Conservation (phyloP, 176 grass and related monocot genomes). For the Eragrostis nindensis region DNA sequence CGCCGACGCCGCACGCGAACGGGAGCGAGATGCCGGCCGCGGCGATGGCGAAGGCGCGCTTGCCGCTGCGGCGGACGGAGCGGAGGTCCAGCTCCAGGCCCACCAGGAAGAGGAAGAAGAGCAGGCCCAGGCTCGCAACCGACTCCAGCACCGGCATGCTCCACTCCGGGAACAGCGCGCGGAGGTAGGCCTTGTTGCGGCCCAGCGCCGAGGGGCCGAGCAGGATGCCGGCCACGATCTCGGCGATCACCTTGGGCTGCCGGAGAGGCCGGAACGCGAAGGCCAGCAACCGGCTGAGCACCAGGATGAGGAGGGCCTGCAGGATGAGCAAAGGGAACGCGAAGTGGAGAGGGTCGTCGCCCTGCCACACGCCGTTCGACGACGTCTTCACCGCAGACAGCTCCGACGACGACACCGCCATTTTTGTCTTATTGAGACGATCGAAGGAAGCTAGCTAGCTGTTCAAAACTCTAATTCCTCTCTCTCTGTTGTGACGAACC, state of each 20-base stretch:
- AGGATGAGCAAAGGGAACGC: conserved; percentile 76
- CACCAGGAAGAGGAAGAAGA: conserved; percentile 92
- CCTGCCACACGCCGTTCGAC: conserved; percentile 86
- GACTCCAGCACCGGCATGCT: conserved; percentile 85
- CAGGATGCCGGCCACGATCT: conserved; percentile 81
- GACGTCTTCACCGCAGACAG: conserved; percentile 73
- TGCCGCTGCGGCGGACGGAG: conserved; percentile 60
- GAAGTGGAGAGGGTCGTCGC: conserved; percentile 90
- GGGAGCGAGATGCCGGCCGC: conserved; percentile 67
- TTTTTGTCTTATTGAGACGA: too few relatives aligned
- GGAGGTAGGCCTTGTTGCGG: conserved; percentile 67
- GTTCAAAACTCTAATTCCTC: too few relatives aligned
- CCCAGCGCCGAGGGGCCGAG: conserved; percentile 82
- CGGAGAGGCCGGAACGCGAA: conserved; percentile 76
- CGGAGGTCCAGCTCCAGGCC: conserved; percentile 84
- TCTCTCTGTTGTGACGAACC: too few relatives aligned
- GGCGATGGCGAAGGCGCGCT: conserved; percentile 72
- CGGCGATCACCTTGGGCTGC: conserved; percentile 90
- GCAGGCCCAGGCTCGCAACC: conserved; percentile 78
- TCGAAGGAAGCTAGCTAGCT: too few relatives aligned
- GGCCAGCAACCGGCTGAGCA: conserved; percentile 73
- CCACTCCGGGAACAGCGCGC: conserved; percentile 71
- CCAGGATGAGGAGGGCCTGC: conserved; percentile 63
- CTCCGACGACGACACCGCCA: conserved; percentile 40
- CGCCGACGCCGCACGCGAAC: conserved; percentile 76